These are phyloP conservation scores for Cystofilobasidium capitatum DNA, from an alignment of 768 basidiomycete species.

Conservation along the genomic window DNA sequence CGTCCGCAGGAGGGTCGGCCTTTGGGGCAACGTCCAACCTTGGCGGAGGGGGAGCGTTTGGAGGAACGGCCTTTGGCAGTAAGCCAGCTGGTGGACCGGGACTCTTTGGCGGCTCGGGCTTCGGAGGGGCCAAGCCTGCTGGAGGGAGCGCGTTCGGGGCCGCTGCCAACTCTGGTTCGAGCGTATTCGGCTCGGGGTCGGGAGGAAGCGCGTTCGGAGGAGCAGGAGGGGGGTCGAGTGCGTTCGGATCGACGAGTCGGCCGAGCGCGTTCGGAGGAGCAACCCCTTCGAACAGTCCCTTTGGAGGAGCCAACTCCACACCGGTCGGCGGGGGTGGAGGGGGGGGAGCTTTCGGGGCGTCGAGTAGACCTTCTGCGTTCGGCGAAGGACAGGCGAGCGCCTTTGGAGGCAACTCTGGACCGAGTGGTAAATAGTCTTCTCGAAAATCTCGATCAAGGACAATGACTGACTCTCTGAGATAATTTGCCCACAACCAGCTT, in stretches of 20 bases:
- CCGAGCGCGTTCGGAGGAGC: conserved; percentile 2
- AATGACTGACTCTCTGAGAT: too few relatives aligned
- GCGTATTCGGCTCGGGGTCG: too few relatives aligned
- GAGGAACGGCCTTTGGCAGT: not conserved
- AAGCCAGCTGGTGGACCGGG: not conserved
- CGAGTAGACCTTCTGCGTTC: not conserved
- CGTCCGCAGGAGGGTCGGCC: not conserved
- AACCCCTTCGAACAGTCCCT: not conserved
- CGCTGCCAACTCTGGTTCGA: not conserved
- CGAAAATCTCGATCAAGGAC: too few relatives aligned
- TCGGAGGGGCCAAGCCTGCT: not conserved
- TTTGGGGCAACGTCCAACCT: conserved; percentile 6
- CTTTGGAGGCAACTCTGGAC: not conserved
- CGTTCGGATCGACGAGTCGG: not conserved
- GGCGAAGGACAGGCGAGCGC: not conserved
- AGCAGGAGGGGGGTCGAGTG: not conserved
- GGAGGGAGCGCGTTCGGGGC: not conserved
- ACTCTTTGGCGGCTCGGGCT: not conserved
- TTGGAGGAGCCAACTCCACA: not conserved
- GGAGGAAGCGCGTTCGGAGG: not conserved
- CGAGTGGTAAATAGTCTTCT: too few relatives aligned
- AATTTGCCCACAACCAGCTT: too few relatives aligned
- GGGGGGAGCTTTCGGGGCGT: not conserved
- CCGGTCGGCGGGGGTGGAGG: not conserved
- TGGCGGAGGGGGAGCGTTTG: not conserved